These are phyloP conservation scores for Acacia acuminata DNA, from an alignment of 306 rosid genomes.

Conservation along the genomic window DNA sequence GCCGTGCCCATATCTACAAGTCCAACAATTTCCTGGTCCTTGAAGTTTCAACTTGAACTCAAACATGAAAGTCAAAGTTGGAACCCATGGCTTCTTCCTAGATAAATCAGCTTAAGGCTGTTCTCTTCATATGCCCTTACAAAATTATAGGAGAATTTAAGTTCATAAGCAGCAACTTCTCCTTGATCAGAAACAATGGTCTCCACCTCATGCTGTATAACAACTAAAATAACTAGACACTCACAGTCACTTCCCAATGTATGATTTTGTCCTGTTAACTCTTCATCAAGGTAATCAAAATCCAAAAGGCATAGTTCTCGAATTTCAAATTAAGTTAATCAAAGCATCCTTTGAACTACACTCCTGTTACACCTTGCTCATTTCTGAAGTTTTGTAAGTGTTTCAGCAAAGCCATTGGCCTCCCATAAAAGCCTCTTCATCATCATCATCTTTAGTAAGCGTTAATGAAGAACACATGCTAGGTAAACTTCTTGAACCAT, in stretches of 20 bases:
- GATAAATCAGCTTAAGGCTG: neutral
- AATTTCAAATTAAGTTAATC: neutral
- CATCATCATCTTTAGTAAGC: constrained; percentile 52
- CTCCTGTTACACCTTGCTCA: neutral
- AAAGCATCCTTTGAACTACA: neutral
- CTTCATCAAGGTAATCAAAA: neutral
- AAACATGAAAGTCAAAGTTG: neutral
- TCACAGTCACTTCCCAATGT: neutral
- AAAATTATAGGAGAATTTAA: neutral
- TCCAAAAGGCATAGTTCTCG: neutral
- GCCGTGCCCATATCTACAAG: neutral
- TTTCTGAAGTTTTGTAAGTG: neutral
- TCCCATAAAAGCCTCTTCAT: constrained; percentile 24
- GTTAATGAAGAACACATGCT: constrained; percentile 67
- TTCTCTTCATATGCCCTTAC: neutral
- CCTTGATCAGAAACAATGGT: neutral
- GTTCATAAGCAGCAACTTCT: neutral
- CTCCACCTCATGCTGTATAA: neutral
- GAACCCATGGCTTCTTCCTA: neutral
- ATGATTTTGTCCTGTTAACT: neutral
- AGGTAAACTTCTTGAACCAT: constrained; percentile 50
- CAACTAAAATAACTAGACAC: neutral
- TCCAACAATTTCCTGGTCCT: neutral
- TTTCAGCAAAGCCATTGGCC: neutral
- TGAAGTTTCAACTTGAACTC: neutral